Conservation (phyloP, 768 basidiomycete species). For the Thelephora aurantiotincta region DNA sequence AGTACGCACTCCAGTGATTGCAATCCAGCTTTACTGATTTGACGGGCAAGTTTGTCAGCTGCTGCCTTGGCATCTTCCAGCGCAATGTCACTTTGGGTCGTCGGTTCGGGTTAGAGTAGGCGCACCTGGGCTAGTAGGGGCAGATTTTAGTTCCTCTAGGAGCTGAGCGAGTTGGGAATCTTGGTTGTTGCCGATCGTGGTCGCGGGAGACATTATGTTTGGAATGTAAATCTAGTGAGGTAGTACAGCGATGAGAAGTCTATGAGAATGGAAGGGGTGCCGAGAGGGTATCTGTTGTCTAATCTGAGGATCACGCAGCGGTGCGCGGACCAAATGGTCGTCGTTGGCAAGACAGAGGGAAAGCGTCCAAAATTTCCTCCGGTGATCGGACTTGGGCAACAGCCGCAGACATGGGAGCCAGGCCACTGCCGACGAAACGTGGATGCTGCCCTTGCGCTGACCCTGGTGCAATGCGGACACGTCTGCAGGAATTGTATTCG, state of each 20-base stretch:
- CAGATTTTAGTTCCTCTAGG: conserved; percentile 24
- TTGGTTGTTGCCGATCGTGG: conserved; percentile 28
- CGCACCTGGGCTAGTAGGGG: conserved; percentile 24
- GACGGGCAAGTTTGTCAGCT: conserved; percentile 65
- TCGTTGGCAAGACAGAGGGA: too few relatives aligned
- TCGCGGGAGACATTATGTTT: conserved; percentile 35
- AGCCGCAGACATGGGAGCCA: too few relatives aligned
- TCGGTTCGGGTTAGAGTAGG: background rate
- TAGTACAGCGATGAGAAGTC: conserved; percentile 7
- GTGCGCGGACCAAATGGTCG: too few relatives aligned
- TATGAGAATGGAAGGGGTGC: conserved; percentile 10
- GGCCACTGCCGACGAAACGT: too few relatives aligned
- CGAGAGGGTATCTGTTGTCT: conserved; percentile 1
- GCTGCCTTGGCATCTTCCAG: conserved; percentile 67
- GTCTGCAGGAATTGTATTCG: too few relatives aligned
- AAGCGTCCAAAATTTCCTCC: too few relatives aligned
- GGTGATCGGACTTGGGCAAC: too few relatives aligned
- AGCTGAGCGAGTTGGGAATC: conserved; percentile 30
- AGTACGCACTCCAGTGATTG: conserved; percentile 42
- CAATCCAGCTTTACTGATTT: conserved; percentile 49
- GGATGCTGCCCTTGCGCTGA: too few relatives aligned
- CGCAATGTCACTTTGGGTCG: background rate
- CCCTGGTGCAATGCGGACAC: too few relatives aligned
- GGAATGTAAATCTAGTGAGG: conserved; percentile 9
- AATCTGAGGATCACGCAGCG: background rate